phyloP scores from a whole-genome alignment of 345 rosid genomes.

The Limnanthes douglasii region DNA sequence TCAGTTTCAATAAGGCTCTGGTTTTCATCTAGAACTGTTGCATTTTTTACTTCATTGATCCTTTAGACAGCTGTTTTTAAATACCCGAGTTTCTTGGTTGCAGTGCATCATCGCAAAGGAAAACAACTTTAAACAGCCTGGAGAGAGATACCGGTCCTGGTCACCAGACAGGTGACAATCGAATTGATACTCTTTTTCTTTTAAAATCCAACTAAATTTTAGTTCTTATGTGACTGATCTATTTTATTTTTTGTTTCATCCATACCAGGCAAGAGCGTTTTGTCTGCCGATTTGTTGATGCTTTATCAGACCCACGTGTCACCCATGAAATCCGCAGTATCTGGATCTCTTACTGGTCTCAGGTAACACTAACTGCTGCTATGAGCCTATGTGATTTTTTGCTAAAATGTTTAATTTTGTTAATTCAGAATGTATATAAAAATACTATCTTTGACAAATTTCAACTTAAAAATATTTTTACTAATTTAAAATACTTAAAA shows the following conservation, averaged over 20 bases:
- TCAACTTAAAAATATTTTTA: no score
- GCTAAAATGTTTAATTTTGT: neutral
- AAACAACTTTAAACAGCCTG: conserved; percentile 89
- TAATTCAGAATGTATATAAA: no score
- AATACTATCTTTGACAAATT: no score
- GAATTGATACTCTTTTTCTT: neutral
- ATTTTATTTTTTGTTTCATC: neutral
- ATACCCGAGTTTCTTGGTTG: conserved; percentile 1
- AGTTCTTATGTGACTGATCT: no score
- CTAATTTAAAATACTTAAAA: no score
- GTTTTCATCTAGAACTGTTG: neutral
- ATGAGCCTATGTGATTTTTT: neutral
- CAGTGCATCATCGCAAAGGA: conserved; percentile 70
- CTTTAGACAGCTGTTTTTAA: neutral
- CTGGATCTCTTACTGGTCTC: conserved; percentile 81
- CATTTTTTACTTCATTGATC: neutral
- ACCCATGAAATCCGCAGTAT: conserved; percentile 67
- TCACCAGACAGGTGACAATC: conserved; percentile 50
- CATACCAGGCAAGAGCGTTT: conserved; percentile 75
- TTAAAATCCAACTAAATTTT: neutral
- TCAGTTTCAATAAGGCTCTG: conserved; percentile 8
- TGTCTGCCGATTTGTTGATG: conserved; percentile 47
- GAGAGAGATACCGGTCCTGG: conserved; percentile 78
- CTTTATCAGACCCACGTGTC: conserved; percentile 60
- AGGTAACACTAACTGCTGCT: conserved; percentile 32